phyloP scores from a whole-genome alignment of 192 early-diverging fungal genomes.

The Gonapodya sp. region DNA sequence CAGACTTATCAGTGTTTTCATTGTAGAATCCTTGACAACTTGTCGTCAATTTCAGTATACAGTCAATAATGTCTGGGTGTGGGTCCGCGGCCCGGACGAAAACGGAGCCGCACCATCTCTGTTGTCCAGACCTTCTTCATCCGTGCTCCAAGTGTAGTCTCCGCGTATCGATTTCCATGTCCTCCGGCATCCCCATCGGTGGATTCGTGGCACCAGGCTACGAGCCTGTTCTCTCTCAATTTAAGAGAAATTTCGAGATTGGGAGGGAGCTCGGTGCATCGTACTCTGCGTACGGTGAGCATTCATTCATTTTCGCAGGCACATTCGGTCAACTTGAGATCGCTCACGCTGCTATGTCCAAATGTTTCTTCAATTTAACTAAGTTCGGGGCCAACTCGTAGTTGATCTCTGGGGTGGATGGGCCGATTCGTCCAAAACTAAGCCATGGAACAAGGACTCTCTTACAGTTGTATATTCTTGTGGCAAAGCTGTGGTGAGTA shows the following conservation, averaged over 20 bases:
- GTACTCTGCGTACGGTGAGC: constrained; percentile 32
- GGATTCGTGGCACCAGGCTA: constrained; percentile 27
- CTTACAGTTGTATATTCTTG: background rate
- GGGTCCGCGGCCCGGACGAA: no score
- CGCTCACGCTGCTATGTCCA: no score
- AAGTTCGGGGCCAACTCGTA: constrained; percentile 33
- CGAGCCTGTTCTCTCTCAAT: constrained; percentile 23
- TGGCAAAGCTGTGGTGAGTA: background rate
- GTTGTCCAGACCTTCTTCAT: no score
- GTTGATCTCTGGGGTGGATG: constrained; percentile 52
- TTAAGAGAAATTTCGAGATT: constrained; percentile 31
- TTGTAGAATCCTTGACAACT: no score
- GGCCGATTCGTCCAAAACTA: constrained; percentile 17
- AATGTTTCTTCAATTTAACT: no score
- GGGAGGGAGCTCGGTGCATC: constrained; percentile 36
- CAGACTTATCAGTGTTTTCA: no score
- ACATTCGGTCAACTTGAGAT: no score
- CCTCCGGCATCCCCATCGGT: background rate
- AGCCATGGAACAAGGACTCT: background rate
- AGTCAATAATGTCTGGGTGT: no score
- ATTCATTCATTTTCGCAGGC: no score
- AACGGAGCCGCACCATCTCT: no score
- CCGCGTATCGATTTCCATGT: background rate
- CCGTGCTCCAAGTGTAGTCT: no score
- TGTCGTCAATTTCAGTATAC: no score